These are phyloP conservation scores for Colletotrichum graminicola DNA, from an alignment of 2,329 filamentous ascomycete genomes.

Conservation along the genomic window DNA sequence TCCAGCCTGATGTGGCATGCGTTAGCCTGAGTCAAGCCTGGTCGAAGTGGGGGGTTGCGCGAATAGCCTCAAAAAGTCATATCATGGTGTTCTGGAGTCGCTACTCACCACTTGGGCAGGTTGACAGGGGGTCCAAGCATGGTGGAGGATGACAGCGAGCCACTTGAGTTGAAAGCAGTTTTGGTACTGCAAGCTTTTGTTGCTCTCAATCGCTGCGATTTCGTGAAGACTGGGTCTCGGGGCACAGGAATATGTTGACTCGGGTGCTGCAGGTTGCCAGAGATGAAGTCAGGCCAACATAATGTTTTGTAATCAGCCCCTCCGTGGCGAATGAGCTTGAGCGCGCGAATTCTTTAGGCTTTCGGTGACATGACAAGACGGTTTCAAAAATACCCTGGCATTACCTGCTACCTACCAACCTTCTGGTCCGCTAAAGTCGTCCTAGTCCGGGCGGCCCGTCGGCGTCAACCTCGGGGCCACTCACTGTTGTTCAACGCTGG, in stretches of 20 bases:
- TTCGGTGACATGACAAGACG: slow-evolving; percentile 5
- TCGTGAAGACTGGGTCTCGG: neutral
- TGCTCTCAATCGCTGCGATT: neutral
- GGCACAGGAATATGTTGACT: slow-evolving; percentile 8
- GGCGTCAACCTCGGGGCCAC: slow-evolving; percentile 19
- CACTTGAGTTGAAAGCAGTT: slow-evolving; percentile 7
- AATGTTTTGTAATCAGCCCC: neutral
- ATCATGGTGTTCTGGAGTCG: slow-evolving; percentile 11
- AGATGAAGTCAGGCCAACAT: neutral
- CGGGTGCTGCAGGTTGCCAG: neutral
- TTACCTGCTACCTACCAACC: slow-evolving; percentile 27
- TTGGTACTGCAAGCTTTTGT: neutral
- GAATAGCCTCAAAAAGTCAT: slow-evolving; percentile 23
- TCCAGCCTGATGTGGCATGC: slow-evolving; percentile 74
- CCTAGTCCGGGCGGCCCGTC: slow-evolving; percentile 25
- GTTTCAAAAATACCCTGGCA: neutral
- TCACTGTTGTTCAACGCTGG: slow-evolving; percentile 3
- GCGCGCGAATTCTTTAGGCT: slow-evolving; percentile 12
- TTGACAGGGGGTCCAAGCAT: slow-evolving; percentile 59
- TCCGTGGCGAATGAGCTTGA: slow-evolving; percentile 35
- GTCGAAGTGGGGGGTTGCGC: neutral
- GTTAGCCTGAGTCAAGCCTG: slow-evolving; percentile 32
- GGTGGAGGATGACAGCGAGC: slow-evolving; percentile 16
- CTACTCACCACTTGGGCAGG: slow-evolving; percentile 68
- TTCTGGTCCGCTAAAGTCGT: slow-evolving; percentile 29